Evolutionary conservation across 2,329 filamentous ascomycete species (phyloP).

Genomic region (Sporothrix curviconia): DNA sequence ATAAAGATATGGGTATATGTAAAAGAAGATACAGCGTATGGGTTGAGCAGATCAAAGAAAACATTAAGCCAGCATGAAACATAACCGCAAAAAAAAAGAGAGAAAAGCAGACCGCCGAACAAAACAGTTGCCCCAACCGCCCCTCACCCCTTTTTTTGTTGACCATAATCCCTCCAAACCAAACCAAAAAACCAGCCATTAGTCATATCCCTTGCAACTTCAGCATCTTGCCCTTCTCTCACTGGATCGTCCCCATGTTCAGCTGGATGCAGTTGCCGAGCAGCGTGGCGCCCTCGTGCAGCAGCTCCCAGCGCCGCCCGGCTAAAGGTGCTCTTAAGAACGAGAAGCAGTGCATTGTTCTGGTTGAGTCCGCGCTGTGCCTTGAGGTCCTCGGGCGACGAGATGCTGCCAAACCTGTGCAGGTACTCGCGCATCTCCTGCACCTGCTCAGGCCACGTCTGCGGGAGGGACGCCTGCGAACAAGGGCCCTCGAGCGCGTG

Average conservation of each 20-base stretch:
- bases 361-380: slow-evolving; percentile 69
- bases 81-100: background rate
- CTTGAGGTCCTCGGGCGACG: slow-evolving; percentile 70
- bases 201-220: background rate
- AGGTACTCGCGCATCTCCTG: slow-evolving; percentile 77
- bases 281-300: slow-evolving; percentile 78
- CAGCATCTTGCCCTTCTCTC: background rate
- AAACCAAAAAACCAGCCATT: background rate
- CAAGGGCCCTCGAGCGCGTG: slow-evolving; percentile 81
- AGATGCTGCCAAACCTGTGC: slow-evolving; percentile 61
- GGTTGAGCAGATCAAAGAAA: no score
- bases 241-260: slow-evolving; percentile 29
- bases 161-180: no score
- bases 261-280: slow-evolving; percentile 72
- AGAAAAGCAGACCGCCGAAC: background rate
- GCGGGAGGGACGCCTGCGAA: slow-evolving; percentile 43
- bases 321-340: slow-evolving; percentile 74
- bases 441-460: slow-evolving; percentile 58
- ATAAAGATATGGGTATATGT: slow-evolving; percentile 1
- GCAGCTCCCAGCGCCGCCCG: slow-evolving; percentile 83
- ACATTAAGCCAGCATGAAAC: no score
- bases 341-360: slow-evolving; percentile 72
- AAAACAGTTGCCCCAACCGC: background rate
- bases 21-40: background rate
- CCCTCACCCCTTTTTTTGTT: no score